Percentiles rank a stretch among this genome's conserved stretches.
phyloP scores from a whole-genome alignment of 768 basidiomycete species.

The Hygrocybe coccinea region DNA sequence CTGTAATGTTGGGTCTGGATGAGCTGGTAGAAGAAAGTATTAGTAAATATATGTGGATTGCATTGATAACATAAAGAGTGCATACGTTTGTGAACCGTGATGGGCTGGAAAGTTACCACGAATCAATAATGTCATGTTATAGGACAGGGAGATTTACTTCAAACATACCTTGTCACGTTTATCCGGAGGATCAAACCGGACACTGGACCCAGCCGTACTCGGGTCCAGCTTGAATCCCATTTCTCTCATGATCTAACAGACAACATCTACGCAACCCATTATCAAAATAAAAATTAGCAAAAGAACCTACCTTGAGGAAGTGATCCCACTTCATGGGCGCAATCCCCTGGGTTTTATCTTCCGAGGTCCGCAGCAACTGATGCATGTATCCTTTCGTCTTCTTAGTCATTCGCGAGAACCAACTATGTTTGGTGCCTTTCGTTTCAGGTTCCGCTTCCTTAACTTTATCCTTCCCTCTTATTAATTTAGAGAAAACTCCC shows the following conservation, averaged over 20 bases:
- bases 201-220: slow-evolving; percentile 75
- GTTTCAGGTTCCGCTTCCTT: slow-evolving; percentile 38
- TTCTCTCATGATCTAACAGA: slow-evolving; percentile 61
- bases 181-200: slow-evolving; percentile 74
- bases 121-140: neutral
- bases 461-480: slow-evolving; percentile 29
- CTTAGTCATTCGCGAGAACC: slow-evolving; percentile 56
- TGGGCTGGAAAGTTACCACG: slow-evolving; percentile 48
- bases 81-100: slow-evolving; percentile 74
- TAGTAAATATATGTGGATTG: neutral
- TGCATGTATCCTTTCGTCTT: slow-evolving; percentile 59
- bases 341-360: slow-evolving; percentile 51
- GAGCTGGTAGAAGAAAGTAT: slow-evolving; percentile 53
- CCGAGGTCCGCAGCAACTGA: slow-evolving; percentile 53
- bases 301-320: slow-evolving; percentile 68
- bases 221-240: slow-evolving; percentile 75
- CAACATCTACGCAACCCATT: neutral
- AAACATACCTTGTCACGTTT: slow-evolving; percentile 35
- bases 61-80: neutral
- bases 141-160: neutral
- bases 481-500: slow-evolving; percentile 51
- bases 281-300: no score
- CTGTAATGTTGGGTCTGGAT: slow-evolving; percentile 65
- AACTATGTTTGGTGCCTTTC: slow-evolving; percentile 44
- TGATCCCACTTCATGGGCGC: slow-evolving; percentile 73